Evolutionary conservation across 768 basidiomycete species (phyloP), one percentile per base, ranked within the genome.

Genomic region (Coprinellus aureogranulatus): DNA sequence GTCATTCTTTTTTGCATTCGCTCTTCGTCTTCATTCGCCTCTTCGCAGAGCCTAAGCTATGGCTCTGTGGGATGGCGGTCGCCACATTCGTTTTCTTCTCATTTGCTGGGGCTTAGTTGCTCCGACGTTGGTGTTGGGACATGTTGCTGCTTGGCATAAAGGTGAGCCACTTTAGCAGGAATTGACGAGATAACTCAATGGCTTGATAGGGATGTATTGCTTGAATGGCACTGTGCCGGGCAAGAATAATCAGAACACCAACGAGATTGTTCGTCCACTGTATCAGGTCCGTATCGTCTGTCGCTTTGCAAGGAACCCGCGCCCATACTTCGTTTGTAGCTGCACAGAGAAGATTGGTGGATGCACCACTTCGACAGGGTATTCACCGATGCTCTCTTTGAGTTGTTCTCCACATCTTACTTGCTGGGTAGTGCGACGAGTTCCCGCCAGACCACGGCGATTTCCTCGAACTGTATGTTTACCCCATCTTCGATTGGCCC

Each of bases 391-490:
- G 16, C 20, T 20, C 28, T 26, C 31, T 22, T n/a, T 20, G 11
- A n/a, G n/a, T n/a, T 39, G 9, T 12, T 10, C 18, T 45, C 34
- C n/a, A 53, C 22, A n/a, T 23, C 40, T 34, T 53, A 22, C 28
- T 16, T 26, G 10, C 12, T 16, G 2, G 57, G 12, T 39, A 79
- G 77, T 80, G 78, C 58, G 77, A 80, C 57, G 65, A 75, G 58
- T 77, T 80, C 59, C 79, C 79, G 3, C 79, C 79, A 1, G 71
- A 65, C 4, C 63, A 67, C 20, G 77, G 75, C 2, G 73, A 73
- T 49, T 79, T 78, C 58, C 71, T 80, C 9, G 76, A 78, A 55
- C 61, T 79, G 77, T 78, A 30, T n/a, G 50, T 52, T n/a, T n/a
- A n/a, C n/a, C n/a, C n/a, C 28, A 18, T 30, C 12, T 6, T 44